Percentiles rank a stretch among this genome's conserved stretches.
These are phyloP conservation scores for Pinguiococcus pyrenoidosus DNA, from an alignment of 108 stramenopile genomes.

Conservation along the genomic window DNA sequence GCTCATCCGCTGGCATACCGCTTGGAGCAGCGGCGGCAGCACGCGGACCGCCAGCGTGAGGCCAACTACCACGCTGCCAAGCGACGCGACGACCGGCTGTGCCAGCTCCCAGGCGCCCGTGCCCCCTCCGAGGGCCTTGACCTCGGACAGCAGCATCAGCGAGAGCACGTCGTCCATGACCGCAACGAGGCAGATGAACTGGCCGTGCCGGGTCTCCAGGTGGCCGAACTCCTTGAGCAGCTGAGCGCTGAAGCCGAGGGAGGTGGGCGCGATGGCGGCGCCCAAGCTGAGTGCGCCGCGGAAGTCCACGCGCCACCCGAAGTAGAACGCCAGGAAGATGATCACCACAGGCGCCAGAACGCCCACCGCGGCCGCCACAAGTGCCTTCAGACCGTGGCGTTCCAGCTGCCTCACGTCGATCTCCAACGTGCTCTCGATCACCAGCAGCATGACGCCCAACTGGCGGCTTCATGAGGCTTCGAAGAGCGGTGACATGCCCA, in stretches of 20 bases:
- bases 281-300: slow-evolving; percentile 8
- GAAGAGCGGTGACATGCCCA: too few relatives aligned
- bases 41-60: slow-evolving; percentile 1
- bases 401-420: slow-evolving; percentile 4
- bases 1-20: too few relatives aligned
- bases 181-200: slow-evolving; percentile 17
- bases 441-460: slow-evolving; percentile 17
- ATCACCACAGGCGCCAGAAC: slow-evolving; percentile 5
- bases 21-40: slow-evolving; percentile 3
- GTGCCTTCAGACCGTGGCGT: slow-evolving; percentile 3
- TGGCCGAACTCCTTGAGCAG: slow-evolving; percentile 15
- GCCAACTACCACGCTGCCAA: slow-evolving; percentile 4
- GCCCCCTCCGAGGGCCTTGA: slow-evolving; percentile 7
- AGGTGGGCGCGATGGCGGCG: slow-evolving; percentile 20
- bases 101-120: too few relatives aligned
- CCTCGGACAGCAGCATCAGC: slow-evolving; percentile 21
- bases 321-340: slow-evolving; percentile 11
- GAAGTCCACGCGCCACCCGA: background rate
- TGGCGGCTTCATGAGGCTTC: too few relatives aligned
- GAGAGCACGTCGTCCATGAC: slow-evolving; percentile 20
- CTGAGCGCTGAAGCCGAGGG: slow-evolving; percentile 24
- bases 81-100: slow-evolving; percentile 4
- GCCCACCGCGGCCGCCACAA: slow-evolving; percentile 4
- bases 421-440: slow-evolving; percentile 11
- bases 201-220: slow-evolving; percentile 12